Base-by-base conservation (phyloP, 1,284 basidiomycete species). In the Sanghuangporus weigelae region DNA sequence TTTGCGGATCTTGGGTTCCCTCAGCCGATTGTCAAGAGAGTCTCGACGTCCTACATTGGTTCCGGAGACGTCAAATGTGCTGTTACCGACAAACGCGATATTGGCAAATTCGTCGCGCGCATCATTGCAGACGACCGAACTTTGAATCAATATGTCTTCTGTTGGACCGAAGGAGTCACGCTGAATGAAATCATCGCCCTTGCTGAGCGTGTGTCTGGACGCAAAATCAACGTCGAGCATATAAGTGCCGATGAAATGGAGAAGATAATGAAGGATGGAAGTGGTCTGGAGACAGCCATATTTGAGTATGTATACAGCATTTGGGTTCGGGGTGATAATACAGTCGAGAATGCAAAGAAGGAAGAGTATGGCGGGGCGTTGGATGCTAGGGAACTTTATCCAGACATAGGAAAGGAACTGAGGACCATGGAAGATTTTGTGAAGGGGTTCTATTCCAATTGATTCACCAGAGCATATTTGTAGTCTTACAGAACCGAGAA, bases 81-180 rank as follows among this genome's bases (percentile, higher is more conserved):
- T 12, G 57, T 68, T 6, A 68, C 65, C 1, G 54, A 63, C 40
- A 12, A 7, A 1, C 42, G 26, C 35, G 67, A 68, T 51, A 60
- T 66, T 36, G 67, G 65, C 14, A 54, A 57, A 42, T 67, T 68
- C 42, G 63, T 67, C n/a, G 59, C 59, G 26, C 55, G 60, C n/a
- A 67, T 68, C 55, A 59, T 68, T 46, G 53, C 36, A 4, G 72
- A 73, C 48, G 59, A 67, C 26, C 67, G 72, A 7, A 72, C 72
- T n/a, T 57, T 70, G 39, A 69, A 72, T 62, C 60, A 60, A 11
- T 67, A 70, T 59, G 69, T 73, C 19, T 70, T 73, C 59, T 62
- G 69, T 10, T 72, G 71, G 70, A 67, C 69, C 19, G 70, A 73
- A 62, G 68, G 71, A 58, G 53, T 68, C 3, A 68, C 70, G 5